Conservation (phyloP, 1,284 basidiomycete genomes). For the Ustilago xerochloae region DNA sequence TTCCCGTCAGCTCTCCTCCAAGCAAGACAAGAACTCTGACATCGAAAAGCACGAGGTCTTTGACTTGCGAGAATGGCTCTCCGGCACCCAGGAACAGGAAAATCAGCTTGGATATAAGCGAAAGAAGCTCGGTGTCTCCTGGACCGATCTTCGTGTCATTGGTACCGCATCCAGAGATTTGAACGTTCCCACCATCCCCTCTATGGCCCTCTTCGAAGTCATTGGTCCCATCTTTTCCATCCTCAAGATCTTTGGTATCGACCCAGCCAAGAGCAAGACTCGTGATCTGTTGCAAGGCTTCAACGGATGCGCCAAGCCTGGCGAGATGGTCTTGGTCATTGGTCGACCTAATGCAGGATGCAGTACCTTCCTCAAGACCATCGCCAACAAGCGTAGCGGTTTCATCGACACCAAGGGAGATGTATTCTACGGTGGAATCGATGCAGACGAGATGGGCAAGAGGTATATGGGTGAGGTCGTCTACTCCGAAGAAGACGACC, state of each 20-base stretch:
- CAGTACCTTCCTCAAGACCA: conserved; percentile 77
- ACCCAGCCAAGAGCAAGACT: conserved; percentile 40
- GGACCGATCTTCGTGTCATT: conserved; percentile 42
- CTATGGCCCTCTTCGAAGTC: conserved; percentile 52
- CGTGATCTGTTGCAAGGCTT: conserved; percentile 47
- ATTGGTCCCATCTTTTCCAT: conserved; percentile 51
- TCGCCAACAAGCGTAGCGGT: conserved; percentile 77
- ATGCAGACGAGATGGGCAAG: conserved; percentile 71
- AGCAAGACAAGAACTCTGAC: conserved; percentile 20
- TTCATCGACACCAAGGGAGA: conserved; percentile 74
- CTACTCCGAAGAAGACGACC: conserved; percentile 80
- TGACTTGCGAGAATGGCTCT: conserved; percentile 38
- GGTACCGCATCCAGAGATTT: conserved; percentile 42
- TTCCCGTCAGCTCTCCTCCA: conserved; percentile 32
- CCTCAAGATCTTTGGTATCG: conserved; percentile 41
- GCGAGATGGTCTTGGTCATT: conserved; percentile 72
- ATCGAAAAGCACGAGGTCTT: conserved; percentile 38
- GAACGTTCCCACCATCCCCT: conserved; percentile 50
- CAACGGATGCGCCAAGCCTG: conserved; percentile 51
- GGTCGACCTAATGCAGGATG: conserved; percentile 85
- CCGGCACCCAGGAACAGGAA: conserved; percentile 30
- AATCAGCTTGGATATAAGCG: conserved; percentile 39
- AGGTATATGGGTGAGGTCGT: conserved; percentile 80
- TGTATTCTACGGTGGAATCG: conserved; percentile 77
- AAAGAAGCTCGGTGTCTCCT: conserved; percentile 55